These are phyloP conservation scores for Pythium rishiriense DNA, from an alignment of 352 stramenopile genomes.

Conservation along the genomic window DNA sequence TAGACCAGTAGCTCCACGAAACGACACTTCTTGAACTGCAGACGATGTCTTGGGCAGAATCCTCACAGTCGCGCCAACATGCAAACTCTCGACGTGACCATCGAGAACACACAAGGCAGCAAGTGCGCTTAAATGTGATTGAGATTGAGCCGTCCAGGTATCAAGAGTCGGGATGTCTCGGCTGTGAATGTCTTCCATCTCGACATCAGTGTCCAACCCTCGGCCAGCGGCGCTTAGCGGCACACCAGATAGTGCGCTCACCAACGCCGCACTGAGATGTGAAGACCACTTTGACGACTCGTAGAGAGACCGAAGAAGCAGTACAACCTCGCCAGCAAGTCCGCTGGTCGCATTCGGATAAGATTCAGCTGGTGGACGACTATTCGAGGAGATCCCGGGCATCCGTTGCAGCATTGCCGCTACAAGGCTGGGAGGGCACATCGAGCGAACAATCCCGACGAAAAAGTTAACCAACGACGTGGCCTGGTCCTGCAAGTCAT, in stretches of 20 bases:
- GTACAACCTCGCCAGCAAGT: conserved; percentile 70
- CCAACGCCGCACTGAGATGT: conserved; percentile 67
- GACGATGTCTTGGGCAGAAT: conserved; percentile 76
- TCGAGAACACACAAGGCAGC: conserved; percentile 81
- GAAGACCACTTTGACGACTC: conserved; percentile 70
- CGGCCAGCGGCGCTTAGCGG: conserved; percentile 35
- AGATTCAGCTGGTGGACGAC: not conserved
- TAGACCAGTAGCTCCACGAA: conserved; percentile 69
- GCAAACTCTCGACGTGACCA: conserved; percentile 82
- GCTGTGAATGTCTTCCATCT: conserved; percentile 81
- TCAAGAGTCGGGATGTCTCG: conserved; percentile 55
- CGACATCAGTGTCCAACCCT: conserved; percentile 67
- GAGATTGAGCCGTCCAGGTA: conserved; percentile 51
- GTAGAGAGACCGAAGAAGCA: conserved; percentile 83
- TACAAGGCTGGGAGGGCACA: conserved; percentile 67
- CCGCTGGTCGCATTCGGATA: conserved; percentile 18
- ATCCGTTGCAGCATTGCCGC: conserved; percentile 52
- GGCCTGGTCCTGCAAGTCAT: conserved; percentile 60
- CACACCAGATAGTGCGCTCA: conserved; percentile 51
- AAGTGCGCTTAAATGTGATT: conserved; percentile 60
- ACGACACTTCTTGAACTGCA: conserved; percentile 71
- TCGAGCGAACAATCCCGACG: conserved; percentile 68
- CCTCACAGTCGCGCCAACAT: conserved; percentile 79
- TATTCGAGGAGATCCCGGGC: not conserved
- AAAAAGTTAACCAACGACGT: conserved; percentile 76